Evolutionary conservation across 306 rosid genomes (phyloP), one percentile per base, ranked within the genome.

Genomic region (Begonia masoniana): DNA sequence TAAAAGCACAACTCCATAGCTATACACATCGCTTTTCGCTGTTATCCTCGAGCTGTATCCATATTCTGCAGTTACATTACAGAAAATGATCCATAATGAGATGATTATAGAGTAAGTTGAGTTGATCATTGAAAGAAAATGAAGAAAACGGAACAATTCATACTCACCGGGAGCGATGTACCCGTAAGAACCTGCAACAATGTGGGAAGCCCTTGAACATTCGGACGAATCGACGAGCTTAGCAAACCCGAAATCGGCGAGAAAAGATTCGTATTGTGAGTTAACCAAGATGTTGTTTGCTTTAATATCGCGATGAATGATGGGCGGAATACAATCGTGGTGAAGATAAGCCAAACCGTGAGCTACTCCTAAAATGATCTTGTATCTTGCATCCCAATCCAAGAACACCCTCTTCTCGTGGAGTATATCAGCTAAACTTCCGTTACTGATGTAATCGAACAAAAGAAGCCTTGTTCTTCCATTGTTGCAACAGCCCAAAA

Each of bases 11-110:
- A 89, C 91, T 4, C 97, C 97, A 15, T 76, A 89, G 70, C 97
- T 89, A 51, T 89, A 89, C 62, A 89, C 97, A 66, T 89, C 97
- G 58, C 97, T 85, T 63, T 85, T 89, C 68, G 76, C 95, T 52
- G 97, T 89, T 85, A 89, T 85, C 78, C 84, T 80, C 71, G 78
- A 68, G 68, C 94, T 89, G 78, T 89, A 89, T 64, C 95, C 97
- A 69, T 85, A 85, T 61, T 89, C 97, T 89, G 94, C 78, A 82
- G 43, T 70, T 73, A 6, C 41, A 12, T 59, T 13, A 58, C 19
- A 63, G 54, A n/a, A 13, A 9, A 13, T 45, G 51, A 42, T 35
- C 41, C 57, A 41, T 63, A 19, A 5, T 7, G 4, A n/a, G n/a
- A n/a, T n/a, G 24, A 21, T 42, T 21, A 41, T 43, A 45, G 15